Percentiles rank a stretch among this genome's conserved stretches.
Conservation (phyloP, 2,329 filamentous ascomycete species). For the Colletotrichum spaethianum region DNA sequence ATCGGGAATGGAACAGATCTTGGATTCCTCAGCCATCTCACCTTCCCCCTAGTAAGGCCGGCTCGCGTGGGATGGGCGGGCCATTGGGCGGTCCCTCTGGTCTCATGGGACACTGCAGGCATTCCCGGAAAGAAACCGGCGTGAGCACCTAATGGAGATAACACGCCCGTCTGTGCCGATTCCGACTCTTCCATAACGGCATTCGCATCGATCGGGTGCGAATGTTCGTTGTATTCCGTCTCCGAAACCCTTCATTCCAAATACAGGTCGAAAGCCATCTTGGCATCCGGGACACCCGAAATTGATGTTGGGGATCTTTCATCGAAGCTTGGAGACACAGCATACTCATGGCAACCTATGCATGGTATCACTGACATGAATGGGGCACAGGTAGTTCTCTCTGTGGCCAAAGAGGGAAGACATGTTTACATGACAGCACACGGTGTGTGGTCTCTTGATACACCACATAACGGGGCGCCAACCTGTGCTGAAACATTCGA, state of each 20-base stretch:
- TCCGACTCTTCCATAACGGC: conserved; percentile 19
- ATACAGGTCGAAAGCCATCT: background rate
- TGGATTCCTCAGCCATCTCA: conserved; percentile 7
- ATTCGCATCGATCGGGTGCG: background rate
- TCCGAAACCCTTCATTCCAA: background rate
- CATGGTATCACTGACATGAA: background rate
- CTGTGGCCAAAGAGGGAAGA: background rate
- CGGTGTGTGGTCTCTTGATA: background rate
- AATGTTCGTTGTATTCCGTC: background rate
- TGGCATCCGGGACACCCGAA: conserved; percentile 23
- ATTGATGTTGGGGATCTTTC: background rate
- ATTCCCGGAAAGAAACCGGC: conserved; percentile 8
- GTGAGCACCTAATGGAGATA: conserved; percentile 13
- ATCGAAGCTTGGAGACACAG: background rate
- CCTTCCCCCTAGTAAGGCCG: conserved; percentile 12
- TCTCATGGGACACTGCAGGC: conserved; percentile 6
- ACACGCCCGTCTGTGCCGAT: conserved; percentile 12
- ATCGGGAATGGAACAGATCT: conserved; percentile 21
- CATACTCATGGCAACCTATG: background rate
- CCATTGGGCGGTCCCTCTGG: background rate
- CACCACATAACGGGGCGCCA: background rate
- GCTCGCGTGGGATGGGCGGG: background rate
- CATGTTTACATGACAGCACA: background rate
- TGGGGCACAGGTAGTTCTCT: too few relatives aligned
- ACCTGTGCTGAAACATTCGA: background rate